Percentiles rank a stretch among this genome's conserved stretches.
Conservation (phyloP, 164 flowering plant species). For the Magnolia kwangsiensis region DNA sequence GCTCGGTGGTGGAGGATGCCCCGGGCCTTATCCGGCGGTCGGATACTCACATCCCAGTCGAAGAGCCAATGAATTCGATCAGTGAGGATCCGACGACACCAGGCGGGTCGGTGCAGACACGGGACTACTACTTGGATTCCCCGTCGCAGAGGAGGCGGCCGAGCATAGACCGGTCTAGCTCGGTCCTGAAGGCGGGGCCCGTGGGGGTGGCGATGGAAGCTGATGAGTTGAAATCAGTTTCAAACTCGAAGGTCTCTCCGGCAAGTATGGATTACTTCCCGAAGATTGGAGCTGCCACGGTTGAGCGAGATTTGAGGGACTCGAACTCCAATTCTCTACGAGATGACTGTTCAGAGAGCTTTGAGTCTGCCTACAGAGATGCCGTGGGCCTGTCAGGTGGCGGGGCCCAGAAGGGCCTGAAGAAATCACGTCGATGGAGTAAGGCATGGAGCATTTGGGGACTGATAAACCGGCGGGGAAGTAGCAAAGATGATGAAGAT, state of each 20-base stretch:
- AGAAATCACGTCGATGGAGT: constrained; percentile 80
- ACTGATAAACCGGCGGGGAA: constrained; percentile 54
- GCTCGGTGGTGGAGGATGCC: constrained; percentile 72
- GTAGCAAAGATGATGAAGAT: constrained; percentile 63
- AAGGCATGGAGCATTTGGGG: constrained; percentile 87
- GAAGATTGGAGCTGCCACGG: constrained; percentile 28
- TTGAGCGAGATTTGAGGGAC: constrained; percentile 42
- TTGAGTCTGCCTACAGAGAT: constrained; percentile 52
- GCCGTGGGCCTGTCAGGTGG: constrained; percentile 31
- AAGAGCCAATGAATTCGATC: constrained; percentile 40
- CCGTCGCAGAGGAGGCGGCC: constrained; percentile 58
- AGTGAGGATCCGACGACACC: constrained; percentile 53
- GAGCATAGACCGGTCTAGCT: constrained; percentile 75
- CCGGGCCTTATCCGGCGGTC: constrained; percentile 40
- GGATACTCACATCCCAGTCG: constrained; percentile 73
- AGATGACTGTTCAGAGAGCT: constrained; percentile 67
- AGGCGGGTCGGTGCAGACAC: constrained; percentile 83
- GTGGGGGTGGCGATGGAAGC: constrained; percentile 52
- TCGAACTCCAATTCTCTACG: constrained; percentile 61
- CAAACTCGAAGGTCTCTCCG: constrained; percentile 57
- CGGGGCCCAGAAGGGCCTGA: constrained; percentile 42
- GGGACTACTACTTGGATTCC: constrained; percentile 80
- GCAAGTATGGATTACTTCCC: constrained; percentile 29
- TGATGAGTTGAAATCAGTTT: constrained; percentile 53
- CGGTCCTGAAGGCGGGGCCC: constrained; percentile 61